Evolutionary conservation across 202 grass and related monocot genomes (phyloP).

Genomic region (Cymbopogon flexuosus): DNA sequence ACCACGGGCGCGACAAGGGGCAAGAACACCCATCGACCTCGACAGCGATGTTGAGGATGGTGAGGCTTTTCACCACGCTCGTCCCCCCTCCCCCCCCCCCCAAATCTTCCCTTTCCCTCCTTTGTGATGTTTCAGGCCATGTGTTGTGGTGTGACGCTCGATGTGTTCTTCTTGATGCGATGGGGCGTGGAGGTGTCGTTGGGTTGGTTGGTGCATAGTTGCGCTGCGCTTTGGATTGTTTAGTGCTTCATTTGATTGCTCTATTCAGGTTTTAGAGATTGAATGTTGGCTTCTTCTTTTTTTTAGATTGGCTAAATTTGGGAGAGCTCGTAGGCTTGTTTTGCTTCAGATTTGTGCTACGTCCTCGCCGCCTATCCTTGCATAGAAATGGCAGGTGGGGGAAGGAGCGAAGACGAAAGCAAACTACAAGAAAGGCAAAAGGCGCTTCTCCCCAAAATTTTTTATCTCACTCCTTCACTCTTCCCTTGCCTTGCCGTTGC

Average conservation of each 20-base stretch:
- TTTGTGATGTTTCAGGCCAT: neutral
- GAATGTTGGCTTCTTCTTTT: too few species aligned
- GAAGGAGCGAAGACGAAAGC: too few species aligned
- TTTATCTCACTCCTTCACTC: too few species aligned
- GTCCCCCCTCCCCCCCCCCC: too few species aligned
- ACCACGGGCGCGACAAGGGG: neutral
- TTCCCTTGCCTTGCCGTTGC: too few species aligned
- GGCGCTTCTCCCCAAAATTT: too few species aligned
- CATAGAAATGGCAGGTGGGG: too few species aligned
- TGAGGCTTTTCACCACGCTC: neutral
- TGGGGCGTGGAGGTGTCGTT: too few species aligned
- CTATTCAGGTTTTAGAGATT: neutral
- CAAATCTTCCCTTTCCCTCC: neutral
- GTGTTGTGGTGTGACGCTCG: neutral
- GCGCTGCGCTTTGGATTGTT: neutral
- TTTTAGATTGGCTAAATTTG: neutral
- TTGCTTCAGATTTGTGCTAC: neutral
- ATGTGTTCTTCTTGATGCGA: neutral
- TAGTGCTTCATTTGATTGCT: neutral
- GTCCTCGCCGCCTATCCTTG: neutral
- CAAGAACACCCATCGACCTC: conserved; percentile 27
- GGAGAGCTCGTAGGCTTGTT: neutral
- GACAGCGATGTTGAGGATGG: conserved; percentile 24
- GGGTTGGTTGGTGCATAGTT: neutral
- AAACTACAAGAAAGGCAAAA: too few species aligned